phyloP scores from a whole-genome alignment of 2,329 filamentous ascomycete species.

The Diaporthe velutina region DNA sequence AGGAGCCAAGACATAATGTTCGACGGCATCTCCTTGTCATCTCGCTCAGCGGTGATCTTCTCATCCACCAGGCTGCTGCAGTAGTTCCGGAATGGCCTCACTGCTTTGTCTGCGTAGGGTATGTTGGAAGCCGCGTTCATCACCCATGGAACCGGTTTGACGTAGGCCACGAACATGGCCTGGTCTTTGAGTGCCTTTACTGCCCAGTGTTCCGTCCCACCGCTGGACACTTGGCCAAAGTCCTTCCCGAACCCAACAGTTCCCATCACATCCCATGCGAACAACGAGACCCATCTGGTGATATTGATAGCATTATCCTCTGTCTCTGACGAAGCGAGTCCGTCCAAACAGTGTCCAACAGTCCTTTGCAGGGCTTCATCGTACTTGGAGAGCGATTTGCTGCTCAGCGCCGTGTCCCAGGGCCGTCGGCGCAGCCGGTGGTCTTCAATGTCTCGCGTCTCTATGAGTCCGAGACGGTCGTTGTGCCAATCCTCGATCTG shows the following conservation, averaged over 20 bases:
- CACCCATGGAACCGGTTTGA: constrained; percentile 2
- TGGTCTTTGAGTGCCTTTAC: background rate
- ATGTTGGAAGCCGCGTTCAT: constrained; percentile 5
- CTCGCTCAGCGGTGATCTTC: background rate
- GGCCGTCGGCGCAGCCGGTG: background rate
- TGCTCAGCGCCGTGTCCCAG: constrained; percentile 9
- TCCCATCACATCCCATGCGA: constrained; percentile 25
- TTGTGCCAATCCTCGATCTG: constrained; percentile 16
- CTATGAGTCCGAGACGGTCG: constrained; percentile 1
- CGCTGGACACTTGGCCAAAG: constrained; percentile 1
- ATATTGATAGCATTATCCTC: background rate
- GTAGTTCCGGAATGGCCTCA: constrained; percentile 8
- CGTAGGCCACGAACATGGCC: background rate
- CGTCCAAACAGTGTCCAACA: background rate
- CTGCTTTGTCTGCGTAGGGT: background rate
- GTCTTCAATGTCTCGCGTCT: constrained; percentile 10
- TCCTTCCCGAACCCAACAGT: constrained; percentile 14
- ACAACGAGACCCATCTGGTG: background rate
- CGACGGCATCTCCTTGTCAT: constrained; percentile 7
- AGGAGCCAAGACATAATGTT: constrained; percentile 2
- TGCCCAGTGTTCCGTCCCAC: constrained; percentile 7
- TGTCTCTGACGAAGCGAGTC: background rate
- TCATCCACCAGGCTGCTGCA: constrained; percentile 17
- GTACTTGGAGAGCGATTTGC: background rate
- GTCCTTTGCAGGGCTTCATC: constrained; percentile 3